Evolutionary conservation across 495 filamentous ascomycete genomes (phyloP).

Genomic region (Astrothelium subdiscretum): DNA sequence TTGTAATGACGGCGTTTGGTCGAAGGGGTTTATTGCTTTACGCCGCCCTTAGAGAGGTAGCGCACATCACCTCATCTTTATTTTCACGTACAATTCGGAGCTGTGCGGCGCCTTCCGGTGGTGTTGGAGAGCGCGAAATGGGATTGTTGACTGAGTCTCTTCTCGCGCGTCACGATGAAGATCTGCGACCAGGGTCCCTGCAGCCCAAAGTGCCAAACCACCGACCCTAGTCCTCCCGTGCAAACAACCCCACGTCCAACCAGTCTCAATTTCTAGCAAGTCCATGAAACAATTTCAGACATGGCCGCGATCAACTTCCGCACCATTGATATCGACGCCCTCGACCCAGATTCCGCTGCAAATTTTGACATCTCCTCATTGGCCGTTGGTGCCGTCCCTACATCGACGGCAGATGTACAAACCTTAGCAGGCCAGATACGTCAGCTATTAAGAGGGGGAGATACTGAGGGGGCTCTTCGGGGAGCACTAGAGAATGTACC

Average conservation of each 20-base stretch:
- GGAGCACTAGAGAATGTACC: conserved; percentile 66
- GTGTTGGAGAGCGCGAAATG: neutral
- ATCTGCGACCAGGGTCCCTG: neutral
- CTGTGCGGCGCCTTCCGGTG: neutral
- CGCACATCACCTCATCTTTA: neutral
- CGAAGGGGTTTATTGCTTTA: too few relatives aligned
- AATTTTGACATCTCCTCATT: conserved; percentile 81
- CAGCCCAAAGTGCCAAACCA: neutral
- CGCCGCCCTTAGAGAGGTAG: neutral
- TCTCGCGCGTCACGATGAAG: neutral
- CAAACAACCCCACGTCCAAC: conserved; percentile 5
- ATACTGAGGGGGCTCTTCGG: conserved; percentile 72
- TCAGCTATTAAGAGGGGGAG: conserved; percentile 73
- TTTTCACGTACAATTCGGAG: neutral
- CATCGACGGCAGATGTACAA: conserved; percentile 60
- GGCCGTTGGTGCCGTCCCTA: conserved; percentile 54
- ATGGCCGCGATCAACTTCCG: conserved; percentile 67
- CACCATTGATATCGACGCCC: conserved; percentile 84
- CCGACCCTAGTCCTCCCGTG: neutral
- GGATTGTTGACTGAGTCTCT: neutral
- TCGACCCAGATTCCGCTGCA: conserved; percentile 72
- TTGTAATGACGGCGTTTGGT: neutral
- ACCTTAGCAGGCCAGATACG: conserved; percentile 63
- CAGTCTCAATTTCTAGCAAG: neutral
- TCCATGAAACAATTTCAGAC: neutral